A percentile compares a stretch with the other conserved stretches of the same genome.
Conservation (phyloP, 148 eudicot genomes). For the Bassia scoparia region DNA sequence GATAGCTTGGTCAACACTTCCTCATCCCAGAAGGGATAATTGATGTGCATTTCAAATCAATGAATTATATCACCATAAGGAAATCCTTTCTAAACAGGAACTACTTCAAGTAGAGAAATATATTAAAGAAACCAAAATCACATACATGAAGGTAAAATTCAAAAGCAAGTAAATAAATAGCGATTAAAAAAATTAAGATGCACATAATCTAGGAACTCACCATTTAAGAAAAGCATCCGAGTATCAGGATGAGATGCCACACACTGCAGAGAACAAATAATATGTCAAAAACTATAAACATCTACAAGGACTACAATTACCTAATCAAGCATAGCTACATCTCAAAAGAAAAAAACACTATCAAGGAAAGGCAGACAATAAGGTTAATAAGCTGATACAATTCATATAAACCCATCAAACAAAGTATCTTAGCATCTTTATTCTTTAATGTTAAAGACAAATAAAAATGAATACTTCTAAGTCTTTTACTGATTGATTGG, state of each 20-base stretch:
- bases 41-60: background rate
- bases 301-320: background rate
- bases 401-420: background rate
- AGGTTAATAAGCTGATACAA: slow-evolving; percentile 6
- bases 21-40: background rate
- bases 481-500: too few relatives aligned
- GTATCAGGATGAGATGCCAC: slow-evolving; percentile 95
- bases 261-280: slow-evolving; percentile 56
- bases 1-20: too few relatives aligned
- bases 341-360: background rate
- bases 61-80: background rate
- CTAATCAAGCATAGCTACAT: background rate
- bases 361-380: background rate
- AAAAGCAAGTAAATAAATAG: too few relatives aligned
- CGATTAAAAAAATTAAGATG: too few relatives aligned
- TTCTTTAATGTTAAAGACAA: too few relatives aligned
- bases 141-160: slow-evolving; percentile 4
- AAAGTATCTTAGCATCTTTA: too few relatives aligned
- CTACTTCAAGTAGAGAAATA: background rate
- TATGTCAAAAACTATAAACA: slow-evolving; percentile 3
- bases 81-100: background rate
- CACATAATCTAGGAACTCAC: slow-evolving; percentile 34
- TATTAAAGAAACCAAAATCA: too few relatives aligned
- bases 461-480: too few relatives aligned
- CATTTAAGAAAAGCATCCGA: slow-evolving; percentile 75